These are phyloP conservation scores for Melaleuca quinquenervia DNA, from an alignment of 345 rosid species.

Conservation along the genomic window DNA sequence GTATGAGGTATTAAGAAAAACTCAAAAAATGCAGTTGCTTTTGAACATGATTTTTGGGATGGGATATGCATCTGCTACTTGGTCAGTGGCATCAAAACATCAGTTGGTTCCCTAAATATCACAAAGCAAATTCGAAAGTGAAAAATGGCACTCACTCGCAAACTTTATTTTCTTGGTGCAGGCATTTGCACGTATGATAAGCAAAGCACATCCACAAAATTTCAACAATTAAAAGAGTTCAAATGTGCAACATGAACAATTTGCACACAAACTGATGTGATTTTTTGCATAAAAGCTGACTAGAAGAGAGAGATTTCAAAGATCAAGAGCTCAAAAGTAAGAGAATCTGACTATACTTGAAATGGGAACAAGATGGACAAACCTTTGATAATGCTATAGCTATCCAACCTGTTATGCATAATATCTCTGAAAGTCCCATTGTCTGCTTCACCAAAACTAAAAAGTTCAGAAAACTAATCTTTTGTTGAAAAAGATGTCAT, in stretches of 20 bases:
- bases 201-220: background rate
- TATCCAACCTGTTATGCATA: constrained; percentile 65
- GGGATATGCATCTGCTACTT: background rate
- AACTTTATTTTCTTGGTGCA: background rate
- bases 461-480: background rate
- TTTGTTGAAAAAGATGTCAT: background rate
- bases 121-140: background rate
- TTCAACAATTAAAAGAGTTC: background rate
- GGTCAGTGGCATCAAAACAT: background rate
- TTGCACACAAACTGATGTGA: background rate
- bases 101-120: background rate
- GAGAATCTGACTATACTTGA: background rate
- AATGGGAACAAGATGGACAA: background rate
- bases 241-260: background rate
- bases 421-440: constrained; percentile 56
- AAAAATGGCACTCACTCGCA: background rate
- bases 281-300: background rate
- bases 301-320: background rate
- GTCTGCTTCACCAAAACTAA: constrained; percentile 23
- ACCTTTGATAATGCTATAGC: constrained; percentile 49
- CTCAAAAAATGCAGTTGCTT: background rate
- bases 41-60: background rate
- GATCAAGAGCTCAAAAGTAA: background rate
- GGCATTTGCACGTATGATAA: background rate
- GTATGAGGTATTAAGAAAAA: background rate